A percentile compares a stretch with the other conserved stretches of the same genome.
These are phyloP conservation scores for Termitomyces heimii DNA, from an alignment of 768 basidiomycete species.

Conservation along the genomic window DNA sequence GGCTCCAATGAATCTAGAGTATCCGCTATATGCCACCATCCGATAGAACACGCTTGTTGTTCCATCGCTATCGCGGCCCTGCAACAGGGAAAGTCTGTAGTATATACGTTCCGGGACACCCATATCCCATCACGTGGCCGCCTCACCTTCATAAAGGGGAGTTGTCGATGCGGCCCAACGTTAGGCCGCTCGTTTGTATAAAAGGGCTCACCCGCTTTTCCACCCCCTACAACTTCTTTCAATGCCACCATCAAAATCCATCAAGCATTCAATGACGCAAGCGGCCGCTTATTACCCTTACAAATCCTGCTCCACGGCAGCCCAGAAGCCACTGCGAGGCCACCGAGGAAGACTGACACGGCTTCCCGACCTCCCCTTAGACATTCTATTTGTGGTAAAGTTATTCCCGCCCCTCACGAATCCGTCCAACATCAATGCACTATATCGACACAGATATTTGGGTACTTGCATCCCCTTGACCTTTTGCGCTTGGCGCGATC, in stretches of 20 bases:
- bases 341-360: slow-evolving; percentile 9
- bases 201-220: not conserved
- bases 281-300: not conserved
- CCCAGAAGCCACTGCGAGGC: slow-evolving; percentile 1
- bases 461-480: slow-evolving; percentile 37
- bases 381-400: slow-evolving; percentile 13
- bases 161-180: slow-evolving; percentile 6
- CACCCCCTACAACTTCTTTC: not conserved
- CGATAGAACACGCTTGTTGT: slow-evolving; percentile 6
- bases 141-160: slow-evolving; percentile 13
- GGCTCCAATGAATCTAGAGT: slow-evolving; percentile 1
- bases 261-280: not conserved
- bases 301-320: not conserved
- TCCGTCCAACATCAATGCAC: not conserved
- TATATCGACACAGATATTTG: slow-evolving; percentile 26
- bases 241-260: slow-evolving; percentile 3
- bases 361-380: slow-evolving; percentile 12
- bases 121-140: slow-evolving; percentile 12
- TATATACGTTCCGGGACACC: slow-evolving; percentile 2
- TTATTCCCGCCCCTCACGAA: not conserved
- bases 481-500: slow-evolving; percentile 39
- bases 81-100: slow-evolving; percentile 4
- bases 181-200: not conserved
- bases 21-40: slow-evolving; percentile 5
- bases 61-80: slow-evolving; percentile 9